Conservation (phyloP, 768 basidiomycete genomes). For the Mrakia frigida region DNA sequence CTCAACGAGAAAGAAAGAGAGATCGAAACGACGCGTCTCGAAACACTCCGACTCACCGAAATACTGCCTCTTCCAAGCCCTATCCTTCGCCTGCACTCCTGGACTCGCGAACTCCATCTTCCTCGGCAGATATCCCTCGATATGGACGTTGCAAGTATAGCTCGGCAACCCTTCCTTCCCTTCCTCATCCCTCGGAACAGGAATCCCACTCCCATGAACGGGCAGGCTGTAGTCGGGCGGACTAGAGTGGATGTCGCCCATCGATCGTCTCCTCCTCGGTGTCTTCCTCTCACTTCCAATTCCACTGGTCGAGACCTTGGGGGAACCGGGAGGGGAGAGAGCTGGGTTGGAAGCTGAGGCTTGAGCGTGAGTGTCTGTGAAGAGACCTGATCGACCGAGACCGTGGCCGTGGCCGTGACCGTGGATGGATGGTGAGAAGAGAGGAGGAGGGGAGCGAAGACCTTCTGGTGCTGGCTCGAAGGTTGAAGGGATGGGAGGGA, state of each 20-base stretch:
- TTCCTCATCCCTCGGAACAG: conserved; percentile 59
- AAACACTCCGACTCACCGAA: conserved; percentile 51
- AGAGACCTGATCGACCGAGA: not conserved
- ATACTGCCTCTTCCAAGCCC: conserved; percentile 84
- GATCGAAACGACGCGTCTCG: not conserved
- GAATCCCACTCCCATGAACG: conserved; percentile 41
- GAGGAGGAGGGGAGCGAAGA: conserved; percentile 14
- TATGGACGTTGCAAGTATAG: conserved; percentile 74
- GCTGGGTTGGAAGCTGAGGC: not conserved
- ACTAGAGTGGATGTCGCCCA: conserved; percentile 43
- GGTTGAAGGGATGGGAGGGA: not conserved
- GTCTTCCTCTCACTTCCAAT: not conserved
- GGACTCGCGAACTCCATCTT: conserved; percentile 90
- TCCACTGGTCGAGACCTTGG: not conserved
- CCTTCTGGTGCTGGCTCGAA: not conserved
- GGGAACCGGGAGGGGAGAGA: not conserved
- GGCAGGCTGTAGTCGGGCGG: conserved; percentile 47
- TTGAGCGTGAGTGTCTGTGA: too few relatives aligned
- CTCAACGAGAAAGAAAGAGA: too few relatives aligned
- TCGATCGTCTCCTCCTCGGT: conserved; percentile 42
- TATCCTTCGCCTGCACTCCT: conserved; percentile 78
- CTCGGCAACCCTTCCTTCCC: conserved; percentile 70
- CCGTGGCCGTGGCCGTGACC: not conserved
- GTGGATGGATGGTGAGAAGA: conserved; percentile 12
- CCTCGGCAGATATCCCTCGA: conserved; percentile 72